Conservation (phyloP, 2,329 filamentous ascomycete genomes). For the Rutstroemia sp. region DNA sequence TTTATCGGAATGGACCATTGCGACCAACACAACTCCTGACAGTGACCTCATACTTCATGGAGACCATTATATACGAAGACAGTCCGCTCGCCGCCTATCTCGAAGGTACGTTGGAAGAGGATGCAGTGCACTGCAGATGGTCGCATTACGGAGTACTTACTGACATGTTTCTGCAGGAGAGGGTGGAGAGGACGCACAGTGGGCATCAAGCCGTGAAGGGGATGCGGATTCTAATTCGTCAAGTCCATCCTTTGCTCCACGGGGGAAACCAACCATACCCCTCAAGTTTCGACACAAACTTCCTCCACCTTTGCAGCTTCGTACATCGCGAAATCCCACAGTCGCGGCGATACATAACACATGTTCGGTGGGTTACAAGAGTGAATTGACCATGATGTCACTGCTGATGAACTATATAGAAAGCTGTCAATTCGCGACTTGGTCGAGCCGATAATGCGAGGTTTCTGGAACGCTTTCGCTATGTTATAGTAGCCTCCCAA, state of each 20-base stretch:
- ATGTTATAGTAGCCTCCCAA: conserved; percentile 87
- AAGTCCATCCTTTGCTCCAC: conserved; percentile 43
- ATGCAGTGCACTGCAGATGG: background rate
- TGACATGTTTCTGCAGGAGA: conserved; percentile 32
- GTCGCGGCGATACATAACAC: conserved; percentile 41
- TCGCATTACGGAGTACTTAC: conserved; percentile 2
- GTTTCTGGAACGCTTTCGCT: conserved; percentile 89
- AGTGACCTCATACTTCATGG: conserved; percentile 48
- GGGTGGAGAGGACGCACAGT: conserved; percentile 36
- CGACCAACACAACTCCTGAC: conserved; percentile 12
- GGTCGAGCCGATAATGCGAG: conserved; percentile 72
- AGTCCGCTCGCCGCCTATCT: conserved; percentile 85
- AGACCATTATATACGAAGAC: conserved; percentile 79
- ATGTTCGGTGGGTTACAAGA: conserved; percentile 40
- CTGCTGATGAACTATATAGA: conserved; percentile 37
- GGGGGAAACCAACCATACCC: conserved; percentile 46
- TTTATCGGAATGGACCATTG: conserved; percentile 20
- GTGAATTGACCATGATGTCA: background rate
- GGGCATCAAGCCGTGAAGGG: conserved; percentile 17
- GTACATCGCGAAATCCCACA: conserved; percentile 34
- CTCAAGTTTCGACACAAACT: conserved; percentile 46
- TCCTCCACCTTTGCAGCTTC: conserved; percentile 37
- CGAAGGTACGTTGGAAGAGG: conserved; percentile 54
- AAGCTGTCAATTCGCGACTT: conserved; percentile 63
- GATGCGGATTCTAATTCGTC: conserved; percentile 21